Conservation (phyloP, 768 basidiomycete genomes). For the Coprinopsis sp. region DNA sequence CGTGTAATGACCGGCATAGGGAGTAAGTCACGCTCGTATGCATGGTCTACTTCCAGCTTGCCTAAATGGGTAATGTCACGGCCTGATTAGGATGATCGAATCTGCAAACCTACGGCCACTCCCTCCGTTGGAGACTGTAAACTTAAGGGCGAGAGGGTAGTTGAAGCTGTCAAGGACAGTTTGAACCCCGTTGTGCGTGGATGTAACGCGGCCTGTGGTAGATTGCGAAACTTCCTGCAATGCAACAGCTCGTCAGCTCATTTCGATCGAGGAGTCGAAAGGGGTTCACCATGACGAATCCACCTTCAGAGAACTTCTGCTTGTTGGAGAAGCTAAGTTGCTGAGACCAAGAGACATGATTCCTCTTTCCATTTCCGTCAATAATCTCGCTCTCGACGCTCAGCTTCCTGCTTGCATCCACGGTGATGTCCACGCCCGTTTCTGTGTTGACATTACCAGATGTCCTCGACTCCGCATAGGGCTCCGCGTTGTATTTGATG, state of each 20-base stretch:
- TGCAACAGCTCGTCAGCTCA: slow-evolving; percentile 7
- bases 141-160: slow-evolving; percentile 43
- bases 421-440: slow-evolving; percentile 57
- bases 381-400: slow-evolving; percentile 58
- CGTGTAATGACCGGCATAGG: slow-evolving; percentile 57
- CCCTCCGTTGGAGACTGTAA: slow-evolving; percentile 31
- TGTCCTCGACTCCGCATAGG: slow-evolving; percentile 49
- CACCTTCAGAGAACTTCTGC: slow-evolving; percentile 54
- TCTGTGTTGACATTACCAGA: slow-evolving; percentile 38
- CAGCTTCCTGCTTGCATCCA: slow-evolving; percentile 53
- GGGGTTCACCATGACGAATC: slow-evolving; percentile 31
- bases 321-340: slow-evolving; percentile 54
- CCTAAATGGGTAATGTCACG: slow-evolving; percentile 29
- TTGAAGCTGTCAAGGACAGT: slow-evolving; percentile 38
- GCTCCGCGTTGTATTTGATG: slow-evolving; percentile 49
- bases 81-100: no score
- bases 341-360: slow-evolving; percentile 58
- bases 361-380: slow-evolving; percentile 55
- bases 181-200: slow-evolving; percentile 38
- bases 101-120: no score
- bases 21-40: slow-evolving; percentile 53
- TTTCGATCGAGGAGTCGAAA: not conserved
- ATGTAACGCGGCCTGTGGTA: slow-evolving; percentile 31
- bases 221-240: slow-evolving; percentile 38
- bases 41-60: slow-evolving; percentile 57